Conservation (phyloP, 208 protist genomes). For the Trypanosoma mega region DNA sequence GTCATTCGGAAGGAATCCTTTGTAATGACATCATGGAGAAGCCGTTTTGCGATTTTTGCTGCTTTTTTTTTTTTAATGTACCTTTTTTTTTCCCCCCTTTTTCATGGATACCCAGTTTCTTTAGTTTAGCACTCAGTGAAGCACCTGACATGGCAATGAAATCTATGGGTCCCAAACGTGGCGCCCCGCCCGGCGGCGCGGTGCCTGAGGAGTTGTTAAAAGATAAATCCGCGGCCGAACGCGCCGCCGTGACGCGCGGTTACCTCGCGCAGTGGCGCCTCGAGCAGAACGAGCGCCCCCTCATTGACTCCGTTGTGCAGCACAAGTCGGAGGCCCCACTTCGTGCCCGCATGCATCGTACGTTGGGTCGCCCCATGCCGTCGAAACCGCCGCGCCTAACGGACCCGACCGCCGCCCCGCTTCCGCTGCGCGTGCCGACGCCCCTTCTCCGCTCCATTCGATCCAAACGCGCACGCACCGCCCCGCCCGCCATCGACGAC, state of each 20-base stretch:
- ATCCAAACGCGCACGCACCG: neutral
- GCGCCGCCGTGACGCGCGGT: constrained; percentile 41
- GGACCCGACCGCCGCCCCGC: constrained; percentile 17
- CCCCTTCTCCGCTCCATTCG: constrained; percentile 2
- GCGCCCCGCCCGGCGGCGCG: neutral
- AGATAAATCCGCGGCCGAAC: constrained; percentile 40
- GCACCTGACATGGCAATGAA: neutral
- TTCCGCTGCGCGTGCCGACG: constrained; percentile 17
- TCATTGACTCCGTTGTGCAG: constrained; percentile 47
- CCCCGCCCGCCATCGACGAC: neutral
- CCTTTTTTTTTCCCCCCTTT: too few species aligned
- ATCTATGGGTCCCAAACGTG: neutral
- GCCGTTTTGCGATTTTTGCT: too few species aligned
- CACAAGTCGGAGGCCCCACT: constrained; percentile 21
- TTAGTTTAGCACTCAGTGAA: too few species aligned
- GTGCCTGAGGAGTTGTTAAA: constrained; percentile 54
- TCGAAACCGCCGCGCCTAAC: neutral
- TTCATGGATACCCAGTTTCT: too few species aligned
- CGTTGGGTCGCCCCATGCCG: neutral
- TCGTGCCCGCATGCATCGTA: neutral
- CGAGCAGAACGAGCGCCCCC: constrained; percentile 70
- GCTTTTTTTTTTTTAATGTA: too few species aligned
- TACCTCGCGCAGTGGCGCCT: constrained; percentile 58
- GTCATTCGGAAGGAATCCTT: too few species aligned
- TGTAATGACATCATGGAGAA: too few species aligned